Conservation (phyloP, 441 rosid species). For the Croton setiger region DNA sequence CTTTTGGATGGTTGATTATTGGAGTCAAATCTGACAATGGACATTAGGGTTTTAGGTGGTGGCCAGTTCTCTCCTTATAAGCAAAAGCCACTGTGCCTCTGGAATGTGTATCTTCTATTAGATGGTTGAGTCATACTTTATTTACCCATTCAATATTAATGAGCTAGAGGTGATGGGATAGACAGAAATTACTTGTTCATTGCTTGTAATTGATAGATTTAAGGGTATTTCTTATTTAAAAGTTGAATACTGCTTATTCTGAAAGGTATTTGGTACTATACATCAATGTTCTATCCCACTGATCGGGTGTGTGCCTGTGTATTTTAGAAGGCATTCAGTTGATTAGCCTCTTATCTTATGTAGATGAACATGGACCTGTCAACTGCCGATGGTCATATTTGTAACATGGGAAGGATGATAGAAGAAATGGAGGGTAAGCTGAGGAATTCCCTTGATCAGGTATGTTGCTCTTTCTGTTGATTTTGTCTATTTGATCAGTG, state of each 20-base stretch:
- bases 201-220: not conserved
- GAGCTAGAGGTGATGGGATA: not conserved
- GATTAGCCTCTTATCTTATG: not conserved
- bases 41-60: not conserved
- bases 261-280: not conserved
- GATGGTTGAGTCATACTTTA: not conserved
- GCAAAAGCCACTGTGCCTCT: not conserved
- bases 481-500: not conserved
- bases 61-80: not conserved
- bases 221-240: not conserved
- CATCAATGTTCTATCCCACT: not conserved
- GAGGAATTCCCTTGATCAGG: conserved; percentile 95
- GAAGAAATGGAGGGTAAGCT: conserved; percentile 97
- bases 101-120: not conserved
- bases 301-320: not conserved
- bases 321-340: not conserved
- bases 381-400: conserved; percentile 83
- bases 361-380: conserved; percentile 89
- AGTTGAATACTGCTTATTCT: not conserved
- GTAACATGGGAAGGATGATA: conserved; percentile 98
- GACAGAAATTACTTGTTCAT: not conserved
- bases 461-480: conserved; percentile 10
- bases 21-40: too few relatives aligned
- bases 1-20: not conserved
- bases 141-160: not conserved